Evolutionary conservation across 2,329 filamentous ascomycete species (phyloP).

Genomic region (Curvularia spicifera): DNA sequence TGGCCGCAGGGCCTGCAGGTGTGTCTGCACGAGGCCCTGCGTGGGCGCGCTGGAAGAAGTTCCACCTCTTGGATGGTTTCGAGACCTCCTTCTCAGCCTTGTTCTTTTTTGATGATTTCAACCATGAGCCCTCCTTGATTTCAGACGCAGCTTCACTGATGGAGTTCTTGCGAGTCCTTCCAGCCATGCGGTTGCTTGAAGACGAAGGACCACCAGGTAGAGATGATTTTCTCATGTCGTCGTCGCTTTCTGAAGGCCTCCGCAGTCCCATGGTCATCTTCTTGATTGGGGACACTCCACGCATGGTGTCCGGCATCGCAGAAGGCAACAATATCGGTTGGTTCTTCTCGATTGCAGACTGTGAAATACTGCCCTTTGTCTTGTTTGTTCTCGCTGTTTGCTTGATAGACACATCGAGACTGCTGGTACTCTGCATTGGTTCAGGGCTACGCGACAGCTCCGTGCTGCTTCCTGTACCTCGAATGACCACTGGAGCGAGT

Average conservation of each 20-base stretch:
- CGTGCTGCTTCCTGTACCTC: slow-evolving; percentile 53
- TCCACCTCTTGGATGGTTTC: slow-evolving; percentile 60
- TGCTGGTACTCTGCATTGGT: slow-evolving; percentile 46
- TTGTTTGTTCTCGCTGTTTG: slow-evolving; percentile 28
- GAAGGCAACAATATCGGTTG: slow-evolving; percentile 45
- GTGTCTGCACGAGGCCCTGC: slow-evolving; percentile 48
- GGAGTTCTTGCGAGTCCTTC: slow-evolving; percentile 38
- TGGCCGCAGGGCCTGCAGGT: slow-evolving; percentile 46
- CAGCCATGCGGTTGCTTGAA: slow-evolving; percentile 21
- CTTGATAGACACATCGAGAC: slow-evolving; percentile 37
- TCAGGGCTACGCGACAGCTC: slow-evolving; percentile 46
- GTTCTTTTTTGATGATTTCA: slow-evolving; percentile 44
- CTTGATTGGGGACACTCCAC: slow-evolving; percentile 41
- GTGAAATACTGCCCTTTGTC: slow-evolving; percentile 26
- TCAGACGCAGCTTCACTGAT: slow-evolving; percentile 30
- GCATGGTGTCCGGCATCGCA: slow-evolving; percentile 47
- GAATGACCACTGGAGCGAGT: slow-evolving; percentile 53
- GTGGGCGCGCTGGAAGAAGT: slow-evolving; percentile 63
- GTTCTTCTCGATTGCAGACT: slow-evolving; percentile 25
- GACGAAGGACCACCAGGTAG: slow-evolving; percentile 33
- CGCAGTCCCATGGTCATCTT: slow-evolving; percentile 34
- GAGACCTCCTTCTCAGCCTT: slow-evolving; percentile 36
- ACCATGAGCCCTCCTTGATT: slow-evolving; percentile 49
- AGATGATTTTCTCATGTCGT: slow-evolving; percentile 45
- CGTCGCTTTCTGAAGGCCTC: slow-evolving; percentile 47